These are phyloP conservation scores for Hypomontagnella submonticulosa DNA, from an alignment of 495 filamentous ascomycete genomes.

Conservation along the genomic window DNA sequence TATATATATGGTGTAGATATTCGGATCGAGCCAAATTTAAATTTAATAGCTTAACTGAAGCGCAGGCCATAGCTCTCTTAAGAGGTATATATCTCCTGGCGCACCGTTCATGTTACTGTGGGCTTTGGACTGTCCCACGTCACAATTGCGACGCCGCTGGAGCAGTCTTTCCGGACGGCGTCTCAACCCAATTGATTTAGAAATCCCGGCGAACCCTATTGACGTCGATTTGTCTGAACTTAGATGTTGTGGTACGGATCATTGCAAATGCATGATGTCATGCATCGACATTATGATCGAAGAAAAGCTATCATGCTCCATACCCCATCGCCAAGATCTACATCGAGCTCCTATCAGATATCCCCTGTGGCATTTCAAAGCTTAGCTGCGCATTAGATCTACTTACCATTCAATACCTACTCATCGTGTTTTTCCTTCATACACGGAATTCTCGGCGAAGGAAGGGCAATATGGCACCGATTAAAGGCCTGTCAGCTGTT, in stretches of 20 bases:
- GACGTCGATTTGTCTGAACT: conserved; percentile 13
- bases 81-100: too few relatives aligned
- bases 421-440: background rate
- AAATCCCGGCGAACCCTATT: conserved; percentile 1
- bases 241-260: conserved; percentile 11
- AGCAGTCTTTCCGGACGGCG: conserved; percentile 8
- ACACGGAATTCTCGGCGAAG: background rate
- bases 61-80: too few relatives aligned
- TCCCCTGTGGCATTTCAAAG: too few relatives aligned
- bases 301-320: background rate
- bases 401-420: background rate
- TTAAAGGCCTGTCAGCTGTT: background rate
- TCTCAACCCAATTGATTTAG: conserved; percentile 9
- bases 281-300: conserved; percentile 29
- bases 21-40: too few relatives aligned
- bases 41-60: too few relatives aligned
- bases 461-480: conserved; percentile 7
- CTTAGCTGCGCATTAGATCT: background rate
- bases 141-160: conserved; percentile 25
- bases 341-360: background rate
- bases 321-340: background rate
- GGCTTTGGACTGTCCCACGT: conserved; percentile 7
- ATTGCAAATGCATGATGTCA: conserved; percentile 37
- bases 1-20: too few relatives aligned
- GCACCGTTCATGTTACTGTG: conserved; percentile 10